Evolutionary conservation across 495 filamentous ascomycete genomes (phyloP).

Genomic region (Ascodesmis nigricans): DNA sequence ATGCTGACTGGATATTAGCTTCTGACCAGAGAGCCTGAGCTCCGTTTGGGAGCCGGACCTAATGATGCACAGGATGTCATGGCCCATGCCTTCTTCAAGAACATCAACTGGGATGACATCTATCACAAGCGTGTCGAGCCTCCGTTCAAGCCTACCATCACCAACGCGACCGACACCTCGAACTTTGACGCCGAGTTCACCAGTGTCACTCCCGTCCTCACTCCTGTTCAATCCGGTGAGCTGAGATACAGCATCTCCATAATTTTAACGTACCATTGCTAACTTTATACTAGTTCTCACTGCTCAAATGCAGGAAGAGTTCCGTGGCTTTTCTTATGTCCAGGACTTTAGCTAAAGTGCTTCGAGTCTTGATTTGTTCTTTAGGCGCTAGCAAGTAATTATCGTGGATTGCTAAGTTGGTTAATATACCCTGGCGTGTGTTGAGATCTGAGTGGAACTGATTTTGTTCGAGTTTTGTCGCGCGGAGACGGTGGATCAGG

Average conservation of each 20-base stretch:
- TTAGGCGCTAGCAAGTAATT: too few species aligned
- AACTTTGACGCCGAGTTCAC: constrained; percentile 99
- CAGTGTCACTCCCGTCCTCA: constrained; percentile 91
- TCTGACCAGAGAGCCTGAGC: constrained; percentile 80
- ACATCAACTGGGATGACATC: constrained; percentile 96
- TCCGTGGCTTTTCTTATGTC: constrained; percentile 95
- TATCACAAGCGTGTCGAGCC: constrained; percentile 80
- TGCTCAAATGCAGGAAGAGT: constrained; percentile 98
- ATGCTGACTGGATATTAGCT: constrained; percentile 25
- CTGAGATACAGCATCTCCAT: neutral
- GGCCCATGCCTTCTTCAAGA: constrained; percentile 94
- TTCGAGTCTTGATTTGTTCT: too few species aligned
- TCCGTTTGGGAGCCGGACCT: constrained; percentile 76
- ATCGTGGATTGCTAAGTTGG: too few species aligned
- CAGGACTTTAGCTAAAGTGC: constrained; percentile 41
- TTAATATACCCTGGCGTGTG: too few species aligned
- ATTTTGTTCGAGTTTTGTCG: too few species aligned
- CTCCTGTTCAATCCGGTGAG: constrained; percentile 92
- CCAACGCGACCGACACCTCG: constrained; percentile 82
- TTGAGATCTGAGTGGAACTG: too few species aligned
- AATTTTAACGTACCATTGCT: constrained; percentile 3
- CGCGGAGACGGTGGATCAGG: too few species aligned
- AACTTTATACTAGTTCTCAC: constrained; percentile 58
- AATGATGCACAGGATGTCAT: constrained; percentile 98
- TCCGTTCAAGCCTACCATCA: constrained; percentile 76